Percentiles rank a stretch among this genome's conserved stretches.
These are phyloP conservation scores for Boletus barrowsii DNA, from an alignment of 768 basidiomycete genomes.

Conservation along the genomic window DNA sequence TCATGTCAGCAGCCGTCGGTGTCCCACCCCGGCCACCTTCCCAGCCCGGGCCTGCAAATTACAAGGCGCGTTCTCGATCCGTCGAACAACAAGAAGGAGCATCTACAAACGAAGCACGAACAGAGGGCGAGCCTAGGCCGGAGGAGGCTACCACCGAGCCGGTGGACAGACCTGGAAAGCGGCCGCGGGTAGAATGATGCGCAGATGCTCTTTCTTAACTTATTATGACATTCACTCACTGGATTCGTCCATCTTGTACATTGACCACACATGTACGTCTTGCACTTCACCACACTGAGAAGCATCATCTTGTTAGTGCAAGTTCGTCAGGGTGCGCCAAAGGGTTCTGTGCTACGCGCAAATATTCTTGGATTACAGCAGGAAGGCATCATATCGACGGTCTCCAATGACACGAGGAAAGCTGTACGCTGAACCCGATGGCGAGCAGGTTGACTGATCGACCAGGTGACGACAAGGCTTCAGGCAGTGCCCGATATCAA, in stretches of 20 bases:
- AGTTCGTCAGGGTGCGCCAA: too few species aligned
- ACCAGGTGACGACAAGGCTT: too few species aligned
- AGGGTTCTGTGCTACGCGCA: too few species aligned
- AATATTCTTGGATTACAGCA: too few species aligned
- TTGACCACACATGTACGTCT: constrained; percentile 7
- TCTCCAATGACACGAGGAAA: too few species aligned
- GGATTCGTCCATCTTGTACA: constrained; percentile 13
- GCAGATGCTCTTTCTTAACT: constrained; percentile 10
- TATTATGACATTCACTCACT: constrained; percentile 14
- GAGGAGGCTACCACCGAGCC: constrained; percentile 18
- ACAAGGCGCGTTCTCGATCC: constrained; percentile 28
- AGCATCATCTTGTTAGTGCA: background rate
- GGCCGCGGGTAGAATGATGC: constrained; percentile 31
- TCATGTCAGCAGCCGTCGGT: background rate
- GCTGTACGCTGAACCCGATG: too few species aligned
- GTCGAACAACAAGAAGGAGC: constrained; percentile 25
- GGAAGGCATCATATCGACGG: too few species aligned
- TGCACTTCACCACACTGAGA: background rate
- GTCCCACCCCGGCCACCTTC: constrained; percentile 17
- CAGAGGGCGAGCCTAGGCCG: constrained; percentile 19
- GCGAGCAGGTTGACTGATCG: too few species aligned
- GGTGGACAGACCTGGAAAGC: constrained; percentile 30
- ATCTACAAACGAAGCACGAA: constrained; percentile 15
- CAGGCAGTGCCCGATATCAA: background rate
- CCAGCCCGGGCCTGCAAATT: constrained; percentile 8